Evolutionary conservation across 176 grass and related monocot genomes (phyloP).

Genomic region (Carex kokanica): DNA sequence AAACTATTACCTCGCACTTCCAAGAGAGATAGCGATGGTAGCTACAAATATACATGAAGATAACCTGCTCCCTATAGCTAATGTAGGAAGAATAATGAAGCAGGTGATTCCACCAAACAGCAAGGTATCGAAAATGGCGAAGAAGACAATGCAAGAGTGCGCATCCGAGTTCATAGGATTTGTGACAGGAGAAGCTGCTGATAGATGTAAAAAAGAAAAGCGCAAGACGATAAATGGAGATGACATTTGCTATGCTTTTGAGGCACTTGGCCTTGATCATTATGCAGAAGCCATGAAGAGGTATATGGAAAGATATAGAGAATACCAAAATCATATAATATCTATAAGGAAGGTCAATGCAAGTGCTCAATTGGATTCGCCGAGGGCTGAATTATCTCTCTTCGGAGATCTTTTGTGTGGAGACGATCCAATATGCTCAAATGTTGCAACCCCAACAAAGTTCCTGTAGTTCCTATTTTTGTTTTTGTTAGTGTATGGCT

Average conservation of each 20-base stretch:
- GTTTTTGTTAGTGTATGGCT: background rate
- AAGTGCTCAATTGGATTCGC: constrained; percentile 29
- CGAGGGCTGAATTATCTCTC: constrained; percentile 49
- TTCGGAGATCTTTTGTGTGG: constrained; percentile 27
- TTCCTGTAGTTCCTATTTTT: background rate
- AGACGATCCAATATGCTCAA: background rate
- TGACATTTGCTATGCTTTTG: constrained; percentile 66
- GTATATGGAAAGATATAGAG: constrained; percentile 68
- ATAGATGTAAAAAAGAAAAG: constrained; percentile 53
- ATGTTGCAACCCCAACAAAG: constrained; percentile 12
- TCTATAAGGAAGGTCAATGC: constrained; percentile 15
- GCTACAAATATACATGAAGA: constrained; percentile 12
- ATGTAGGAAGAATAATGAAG: constrained; percentile 76
- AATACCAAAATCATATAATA: constrained; percentile 42
- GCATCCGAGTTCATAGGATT: constrained; percentile 76
- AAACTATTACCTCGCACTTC: background rate
- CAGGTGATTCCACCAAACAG: constrained; percentile 45
- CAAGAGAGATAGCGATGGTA: background rate
- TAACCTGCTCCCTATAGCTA: constrained; percentile 60
- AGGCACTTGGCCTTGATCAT: constrained; percentile 58
- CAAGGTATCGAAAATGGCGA: constrained; percentile 68
- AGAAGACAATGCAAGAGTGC: constrained; percentile 77
- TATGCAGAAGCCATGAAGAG: constrained; percentile 67
- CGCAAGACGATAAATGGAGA: constrained; percentile 80
- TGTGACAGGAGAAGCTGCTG: constrained; percentile 66